Base-by-base conservation (phyloP, 495 filamentous ascomycete genomes). In the Aspergillus sclerotioniger region DNA sequence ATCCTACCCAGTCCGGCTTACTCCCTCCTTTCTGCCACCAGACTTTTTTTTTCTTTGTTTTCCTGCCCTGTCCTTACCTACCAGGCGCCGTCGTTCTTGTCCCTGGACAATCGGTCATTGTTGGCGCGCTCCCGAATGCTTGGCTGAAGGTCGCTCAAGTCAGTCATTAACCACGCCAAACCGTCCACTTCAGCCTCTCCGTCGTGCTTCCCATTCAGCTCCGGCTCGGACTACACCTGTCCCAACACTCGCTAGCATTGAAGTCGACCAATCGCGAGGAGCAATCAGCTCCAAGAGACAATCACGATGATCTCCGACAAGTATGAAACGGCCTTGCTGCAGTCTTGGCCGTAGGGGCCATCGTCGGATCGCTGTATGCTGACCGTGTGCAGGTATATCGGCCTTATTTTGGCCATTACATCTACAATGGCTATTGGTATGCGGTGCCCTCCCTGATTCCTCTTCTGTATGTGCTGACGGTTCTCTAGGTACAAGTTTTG, bases 371-470 rank as follows among this genome's bases (percentile, higher is more conserved):
- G 54, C 44, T 44, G 53, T 48, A 54, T 65, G 59, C 72, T 82
- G 65, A 84, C 68, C 49, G 50, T 57, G 21, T 48, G 13, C 75
- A 96, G 91, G 82, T 96, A 96, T 70, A 84, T 96, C 68, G 92
- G 92, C 63, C 79, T 96, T 67, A 82, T 87, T 57, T 74, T 98
- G 75, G 94, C 94, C 80, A 88, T 98, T 67, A 79, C 86, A 25
- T 96, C 91, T 39, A 96, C 92, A 67, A 82, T 98, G 80, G 92
- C 91, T 57, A 98, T 97, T 71, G 92, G 92, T 88, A 87, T 62
- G 88, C 17, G 4, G 21, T 8, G 35, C 31, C 31, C 56, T 15
- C 6, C 17, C 37, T 28, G 15, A 1, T 19, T 29, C n/a, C 10
- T 29, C 29, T 13, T 35, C 17, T 9, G 33, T 20, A 31, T 13